These are phyloP conservation scores for Leccinum obscurum DNA, from an alignment of 768 basidiomycete species.

Conservation along the genomic window DNA sequence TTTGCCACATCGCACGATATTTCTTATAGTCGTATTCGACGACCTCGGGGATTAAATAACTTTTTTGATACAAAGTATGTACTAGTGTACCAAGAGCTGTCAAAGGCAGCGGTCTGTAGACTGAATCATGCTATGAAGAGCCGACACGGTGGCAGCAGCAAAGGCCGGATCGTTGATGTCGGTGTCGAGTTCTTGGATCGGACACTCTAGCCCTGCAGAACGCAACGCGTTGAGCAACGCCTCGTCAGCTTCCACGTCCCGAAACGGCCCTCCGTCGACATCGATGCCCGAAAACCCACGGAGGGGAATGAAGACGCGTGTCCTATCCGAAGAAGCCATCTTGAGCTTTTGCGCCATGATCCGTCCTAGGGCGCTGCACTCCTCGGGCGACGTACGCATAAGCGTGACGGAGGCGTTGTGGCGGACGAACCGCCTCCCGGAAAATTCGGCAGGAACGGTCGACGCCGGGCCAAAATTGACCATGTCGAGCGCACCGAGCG, in stretches of 20 bases:
- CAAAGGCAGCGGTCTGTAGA: constrained; percentile 4
- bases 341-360: constrained; percentile 24
- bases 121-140: constrained; percentile 23
- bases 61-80: constrained; percentile 1
- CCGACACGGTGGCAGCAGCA: constrained; percentile 12
- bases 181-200: constrained; percentile 24
- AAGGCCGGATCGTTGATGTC: constrained; percentile 30
- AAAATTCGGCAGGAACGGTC: constrained; percentile 26
- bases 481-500: constrained; percentile 34
- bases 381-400: constrained; percentile 32
- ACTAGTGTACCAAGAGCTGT: neutral
- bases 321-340: constrained; percentile 14
- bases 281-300: constrained; percentile 30
- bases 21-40: constrained; percentile 16
- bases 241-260: constrained; percentile 26
- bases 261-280: constrained; percentile 23
- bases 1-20: constrained; percentile 20
- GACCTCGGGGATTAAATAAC: constrained; percentile 1
- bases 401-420: constrained; percentile 32
- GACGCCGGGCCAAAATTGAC: constrained; percentile 34
- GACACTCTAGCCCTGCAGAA: constrained; percentile 16
- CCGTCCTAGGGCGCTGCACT: constrained; percentile 24
- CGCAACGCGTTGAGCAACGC: constrained; percentile 21
- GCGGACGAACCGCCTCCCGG: constrained; percentile 15
- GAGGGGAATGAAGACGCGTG: constrained; percentile 26